phyloP scores from a whole-genome alignment of 345 rosid species.

The Populus nigra region DNA sequence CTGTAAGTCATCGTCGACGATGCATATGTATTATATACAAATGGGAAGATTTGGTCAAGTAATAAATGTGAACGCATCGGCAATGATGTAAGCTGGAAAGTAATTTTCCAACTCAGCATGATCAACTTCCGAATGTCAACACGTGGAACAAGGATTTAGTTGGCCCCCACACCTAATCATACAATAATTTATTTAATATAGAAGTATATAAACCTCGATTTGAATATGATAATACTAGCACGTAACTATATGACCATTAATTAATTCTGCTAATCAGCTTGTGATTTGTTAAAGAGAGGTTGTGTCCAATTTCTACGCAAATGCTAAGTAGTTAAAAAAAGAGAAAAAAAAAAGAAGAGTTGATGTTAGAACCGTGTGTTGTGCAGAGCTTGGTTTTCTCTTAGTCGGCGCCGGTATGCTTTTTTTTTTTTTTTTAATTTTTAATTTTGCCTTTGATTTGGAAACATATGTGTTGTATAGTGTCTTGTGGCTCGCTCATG shows the following conservation, averaged over 20 bases:
- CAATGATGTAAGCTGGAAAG: constrained; percentile 15
- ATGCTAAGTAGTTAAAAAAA: not conserved
- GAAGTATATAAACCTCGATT: not conserved
- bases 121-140: constrained; percentile 22
- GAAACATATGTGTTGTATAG: constrained; percentile 1
- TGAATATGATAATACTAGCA: not conserved
- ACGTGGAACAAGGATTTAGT: constrained; percentile 26
- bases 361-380: not conserved
- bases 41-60: constrained; percentile 4
- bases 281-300: not conserved
- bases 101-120: constrained; percentile 29
- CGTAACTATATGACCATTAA: not conserved
- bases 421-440: not conserved
- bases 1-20: too few species aligned
- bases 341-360: not conserved
- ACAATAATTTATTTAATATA: not conserved
- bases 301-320: constrained; percentile 19
- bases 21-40: not conserved
- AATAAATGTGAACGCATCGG: constrained; percentile 1
- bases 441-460: constrained; percentile 1
- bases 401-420: constrained; percentile 38
- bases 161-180: constrained; percentile 26
- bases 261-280: not conserved
- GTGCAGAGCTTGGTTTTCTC: not conserved
- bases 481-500: not conserved